phyloP scores from a whole-genome alignment of 2,329 filamentous ascomycete genomes.

The Hypoxylon sp. region DNA sequence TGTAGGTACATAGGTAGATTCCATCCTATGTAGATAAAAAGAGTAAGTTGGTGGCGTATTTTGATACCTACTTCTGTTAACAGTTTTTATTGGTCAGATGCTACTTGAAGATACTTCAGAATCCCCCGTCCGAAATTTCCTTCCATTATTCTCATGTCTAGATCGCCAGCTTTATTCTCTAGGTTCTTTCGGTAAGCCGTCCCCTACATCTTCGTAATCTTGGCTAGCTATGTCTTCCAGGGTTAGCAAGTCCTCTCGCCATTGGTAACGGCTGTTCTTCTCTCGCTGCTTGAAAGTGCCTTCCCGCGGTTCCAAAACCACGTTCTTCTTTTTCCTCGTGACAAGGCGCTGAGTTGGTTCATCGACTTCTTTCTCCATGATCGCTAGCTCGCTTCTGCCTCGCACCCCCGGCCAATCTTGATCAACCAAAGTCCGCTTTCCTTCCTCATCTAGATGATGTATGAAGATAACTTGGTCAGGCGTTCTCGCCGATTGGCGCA shows the following conservation, averaged over 20 bases:
- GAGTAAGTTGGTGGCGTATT: not conserved
- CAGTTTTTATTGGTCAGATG: not conserved
- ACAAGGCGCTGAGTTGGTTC: not conserved
- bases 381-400: constrained; percentile 45
- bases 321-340: constrained; percentile 1
- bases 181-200: not conserved
- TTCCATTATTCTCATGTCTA: not conserved
- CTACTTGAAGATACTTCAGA: not conserved
- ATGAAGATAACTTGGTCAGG: constrained; percentile 50
- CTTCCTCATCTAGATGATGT: constrained; percentile 33
- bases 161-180: not conserved
- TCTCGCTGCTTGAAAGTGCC: constrained; percentile 9
- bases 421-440: constrained; percentile 36
- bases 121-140: not conserved
- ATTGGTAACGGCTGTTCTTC: not conserved
- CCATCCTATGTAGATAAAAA: not conserved
- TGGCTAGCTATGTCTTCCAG: constrained; percentile 1
- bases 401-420: constrained; percentile 34
- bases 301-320: constrained; percentile 44
- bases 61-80: not conserved
- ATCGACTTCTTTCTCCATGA: constrained; percentile 27
- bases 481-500: constrained; percentile 40
- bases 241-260: constrained; percentile 17
- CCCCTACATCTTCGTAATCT: not conserved
- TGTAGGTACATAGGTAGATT: not conserved